Percentiles rank a stretch among this genome's conserved stretches.
These are phyloP conservation scores for Colletotrichum sp. DNA, from an alignment of 2,329 filamentous ascomycete species.

Conservation along the genomic window DNA sequence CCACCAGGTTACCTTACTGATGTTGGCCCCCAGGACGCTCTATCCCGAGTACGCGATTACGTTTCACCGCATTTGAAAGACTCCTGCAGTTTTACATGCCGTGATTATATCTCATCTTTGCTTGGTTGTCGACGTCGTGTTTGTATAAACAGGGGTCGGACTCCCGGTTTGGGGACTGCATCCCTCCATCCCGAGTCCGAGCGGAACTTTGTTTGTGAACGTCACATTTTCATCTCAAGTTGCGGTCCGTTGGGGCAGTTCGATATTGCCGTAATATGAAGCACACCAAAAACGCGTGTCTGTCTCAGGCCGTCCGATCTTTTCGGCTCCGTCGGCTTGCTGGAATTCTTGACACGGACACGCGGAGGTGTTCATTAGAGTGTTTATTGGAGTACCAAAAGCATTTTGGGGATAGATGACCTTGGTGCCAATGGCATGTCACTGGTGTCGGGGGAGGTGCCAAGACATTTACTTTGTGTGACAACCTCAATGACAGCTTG, in stretches of 20 bases:
- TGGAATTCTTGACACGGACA: not conserved
- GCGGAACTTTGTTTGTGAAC: not conserved
- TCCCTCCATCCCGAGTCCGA: not conserved
- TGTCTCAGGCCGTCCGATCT: conserved; percentile 1
- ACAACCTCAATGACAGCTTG: not conserved
- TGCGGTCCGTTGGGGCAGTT: not conserved
- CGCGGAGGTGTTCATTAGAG: not conserved
- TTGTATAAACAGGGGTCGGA: not conserved
- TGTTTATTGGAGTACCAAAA: not conserved
- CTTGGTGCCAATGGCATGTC: not conserved
- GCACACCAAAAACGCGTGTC: not conserved
- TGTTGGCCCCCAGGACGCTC: not conserved
- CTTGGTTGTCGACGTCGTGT: not conserved
- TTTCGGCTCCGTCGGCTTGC: not conserved
- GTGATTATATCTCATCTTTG: not conserved
- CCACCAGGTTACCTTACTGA: not conserved
- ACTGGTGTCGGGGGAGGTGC: not conserved
- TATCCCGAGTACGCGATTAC: not conserved
- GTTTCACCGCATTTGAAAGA: not conserved
- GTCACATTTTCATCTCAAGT: not conserved
- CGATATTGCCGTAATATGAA: not conserved
- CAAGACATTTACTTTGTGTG: not conserved
- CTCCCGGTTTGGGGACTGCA: not conserved
- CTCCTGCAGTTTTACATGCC: not conserved
- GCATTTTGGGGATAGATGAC: not conserved